Conservation (phyloP, 2,329 filamentous ascomycete genomes). For the Graphiopsis chlorocephala region DNA sequence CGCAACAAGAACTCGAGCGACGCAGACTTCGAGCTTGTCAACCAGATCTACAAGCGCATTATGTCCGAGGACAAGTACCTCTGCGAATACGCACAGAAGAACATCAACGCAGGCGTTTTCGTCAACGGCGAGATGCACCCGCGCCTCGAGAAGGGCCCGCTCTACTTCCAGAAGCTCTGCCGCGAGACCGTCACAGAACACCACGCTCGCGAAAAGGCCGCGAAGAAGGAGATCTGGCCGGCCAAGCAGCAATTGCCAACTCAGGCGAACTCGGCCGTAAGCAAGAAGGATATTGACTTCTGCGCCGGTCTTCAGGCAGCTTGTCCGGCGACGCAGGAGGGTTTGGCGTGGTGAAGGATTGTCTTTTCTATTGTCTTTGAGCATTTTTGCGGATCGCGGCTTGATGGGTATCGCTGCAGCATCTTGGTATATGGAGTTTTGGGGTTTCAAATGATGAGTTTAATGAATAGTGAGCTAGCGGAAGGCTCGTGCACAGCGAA, state of each 20-base stretch:
- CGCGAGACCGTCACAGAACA: constrained; percentile 50
- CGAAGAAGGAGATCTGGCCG: constrained; percentile 53
- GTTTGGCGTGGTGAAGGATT: constrained; percentile 27
- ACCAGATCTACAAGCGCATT: constrained; percentile 61
- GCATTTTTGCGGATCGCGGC: constrained; percentile 1
- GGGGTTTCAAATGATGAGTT: not conserved
- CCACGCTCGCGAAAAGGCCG: constrained; percentile 45
- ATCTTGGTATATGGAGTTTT: not conserved
- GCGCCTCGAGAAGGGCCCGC: constrained; percentile 55
- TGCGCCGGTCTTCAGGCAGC: constrained; percentile 25
- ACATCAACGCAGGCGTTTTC: constrained; percentile 61
- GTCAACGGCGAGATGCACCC: constrained; percentile 64
- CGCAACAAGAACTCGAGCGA: constrained; percentile 60
- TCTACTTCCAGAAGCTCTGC: constrained; percentile 55
- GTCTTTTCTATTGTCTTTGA: not conserved
- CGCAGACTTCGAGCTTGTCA: constrained; percentile 57
- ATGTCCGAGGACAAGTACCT: constrained; percentile 65
- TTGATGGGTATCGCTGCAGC: constrained; percentile 6
- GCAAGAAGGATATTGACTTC: constrained; percentile 29
- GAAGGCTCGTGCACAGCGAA: not conserved
- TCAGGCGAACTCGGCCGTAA: constrained; percentile 19
- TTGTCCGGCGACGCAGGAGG: constrained; percentile 25
- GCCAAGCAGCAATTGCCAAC: constrained; percentile 41
- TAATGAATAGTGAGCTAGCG: not conserved
- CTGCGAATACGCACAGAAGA: constrained; percentile 58